Base-by-base conservation (phyloP, 495 filamentous ascomycete genomes). In the Arthonia radiata region DNA sequence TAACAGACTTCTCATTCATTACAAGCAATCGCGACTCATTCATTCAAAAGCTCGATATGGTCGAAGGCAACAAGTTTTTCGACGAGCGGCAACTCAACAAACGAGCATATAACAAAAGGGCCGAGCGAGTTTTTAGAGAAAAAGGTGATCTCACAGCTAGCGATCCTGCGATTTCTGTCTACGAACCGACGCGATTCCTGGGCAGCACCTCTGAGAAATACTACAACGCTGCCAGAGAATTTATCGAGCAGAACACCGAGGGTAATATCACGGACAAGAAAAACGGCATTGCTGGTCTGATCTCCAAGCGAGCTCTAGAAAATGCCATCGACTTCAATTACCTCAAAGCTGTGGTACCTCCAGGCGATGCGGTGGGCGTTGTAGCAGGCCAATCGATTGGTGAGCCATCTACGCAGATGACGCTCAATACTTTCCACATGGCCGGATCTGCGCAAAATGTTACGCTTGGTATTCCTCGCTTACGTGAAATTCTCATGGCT, bases 371-470 rank as follows among this genome's bases (percentile, higher is more conserved):
- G n/a, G 81, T 99, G 13, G 86, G 86, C 28, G 82, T 99, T 36
- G 76, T 94, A 22, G 86, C 86, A 25, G 81, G 81, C 22, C 86
- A 99, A 52, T 92, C 82, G 18, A 67, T 99, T 26, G 86, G 86
- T 39, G 89, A 94, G 46, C 86, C 89, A 5, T 91, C 80, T 10
- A 99, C 86, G 8, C 86, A 99, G 48, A 94, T 99, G 89, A 99
- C 86, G n/a, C 52, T 97, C 27, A 97, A 97, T 44, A 97, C 86
- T 15, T 97, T 97, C 67, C 86, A 99, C 63, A 78, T 99, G 61
- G 86, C 86, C 41, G 86, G 86, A 44, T 75, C 82, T 13, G 71
- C 89, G 12, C 93, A 91, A 62, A 99, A 99, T 60, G 86, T 99
- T 40, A 99, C 86, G 3, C 63, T 94, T 13, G 86, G 86, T 75